Evolutionary conservation across 1,139 yeast species (phyloP).

Genomic region (Debaryomyces robertsiae): DNA sequence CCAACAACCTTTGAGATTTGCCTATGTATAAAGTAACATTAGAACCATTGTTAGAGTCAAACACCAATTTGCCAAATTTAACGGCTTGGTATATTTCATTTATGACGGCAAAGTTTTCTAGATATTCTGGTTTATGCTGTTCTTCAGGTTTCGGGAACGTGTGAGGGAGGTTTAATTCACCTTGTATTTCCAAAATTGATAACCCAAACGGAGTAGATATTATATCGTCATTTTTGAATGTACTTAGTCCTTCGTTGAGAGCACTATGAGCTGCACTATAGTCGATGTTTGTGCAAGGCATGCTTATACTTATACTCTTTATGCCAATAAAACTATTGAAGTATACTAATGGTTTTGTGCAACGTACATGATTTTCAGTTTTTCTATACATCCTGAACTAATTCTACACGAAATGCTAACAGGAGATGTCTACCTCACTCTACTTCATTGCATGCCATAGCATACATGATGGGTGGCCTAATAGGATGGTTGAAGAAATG

Average conservation of each 20-base stretch:
- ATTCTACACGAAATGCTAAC: no score
- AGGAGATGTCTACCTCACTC: no score
- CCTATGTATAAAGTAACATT: slow-evolving; percentile 63
- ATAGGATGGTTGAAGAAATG: no score
- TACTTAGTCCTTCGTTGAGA: slow-evolving; percentile 16
- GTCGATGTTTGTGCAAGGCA: slow-evolving; percentile 33
- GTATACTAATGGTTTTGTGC: slow-evolving; percentile 1
- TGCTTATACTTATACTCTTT: slow-evolving; percentile 7
- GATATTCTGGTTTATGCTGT: slow-evolving; percentile 25
- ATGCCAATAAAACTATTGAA: no score
- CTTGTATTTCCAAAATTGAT: slow-evolving; percentile 68
- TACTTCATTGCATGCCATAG: no score
- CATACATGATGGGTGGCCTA: no score
- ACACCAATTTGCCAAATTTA: slow-evolving; percentile 57
- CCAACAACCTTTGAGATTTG: slow-evolving; percentile 65
- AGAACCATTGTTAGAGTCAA: slow-evolving; percentile 45
- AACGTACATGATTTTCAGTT: neutral
- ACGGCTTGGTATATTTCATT: slow-evolving; percentile 50
- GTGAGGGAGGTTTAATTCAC: slow-evolving; percentile 62
- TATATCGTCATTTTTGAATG: slow-evolving; percentile 21
- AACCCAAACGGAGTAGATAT: slow-evolving; percentile 60
- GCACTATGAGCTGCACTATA: slow-evolving; percentile 29
- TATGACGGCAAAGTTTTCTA: slow-evolving; percentile 32
- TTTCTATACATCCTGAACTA: no score
- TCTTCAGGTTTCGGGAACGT: slow-evolving; percentile 27